These are phyloP conservation scores for Mortierella antarctica DNA, from an alignment of 192 early-diverging fungal genomes.

Conservation along the genomic window DNA sequence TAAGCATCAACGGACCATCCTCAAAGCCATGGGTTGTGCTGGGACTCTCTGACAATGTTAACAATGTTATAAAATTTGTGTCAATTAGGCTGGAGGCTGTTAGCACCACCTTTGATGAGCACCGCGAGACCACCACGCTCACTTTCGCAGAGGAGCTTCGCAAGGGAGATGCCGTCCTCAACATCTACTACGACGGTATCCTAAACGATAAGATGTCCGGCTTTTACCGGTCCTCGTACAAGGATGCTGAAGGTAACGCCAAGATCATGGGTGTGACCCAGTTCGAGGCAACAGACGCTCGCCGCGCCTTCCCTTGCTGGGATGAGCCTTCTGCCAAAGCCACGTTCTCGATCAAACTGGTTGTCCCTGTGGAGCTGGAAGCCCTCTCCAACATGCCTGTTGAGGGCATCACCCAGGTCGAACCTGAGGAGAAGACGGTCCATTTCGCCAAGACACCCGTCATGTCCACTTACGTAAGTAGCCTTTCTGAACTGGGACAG, in stretches of 20 bases:
- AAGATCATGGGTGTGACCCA: conserved; percentile 90
- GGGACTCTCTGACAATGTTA: conserved; percentile 1
- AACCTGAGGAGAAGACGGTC: conserved; percentile 78
- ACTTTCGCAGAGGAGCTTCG: conserved; percentile 66
- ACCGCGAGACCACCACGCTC: conserved; percentile 63
- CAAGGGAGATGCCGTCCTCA: conserved; percentile 60
- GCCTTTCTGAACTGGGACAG: neutral
- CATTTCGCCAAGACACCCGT: conserved; percentile 90
- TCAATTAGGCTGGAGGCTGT: conserved; percentile 30
- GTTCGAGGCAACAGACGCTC: conserved; percentile 92
- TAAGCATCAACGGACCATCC: conserved; percentile 1
- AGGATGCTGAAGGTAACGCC: conserved; percentile 51
- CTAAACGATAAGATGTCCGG: conserved; percentile 93
- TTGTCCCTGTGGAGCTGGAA: conserved; percentile 75
- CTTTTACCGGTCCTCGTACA: conserved; percentile 88
- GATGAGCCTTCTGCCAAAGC: conserved; percentile 97
- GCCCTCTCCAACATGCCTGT: conserved; percentile 96
- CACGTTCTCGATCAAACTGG: conserved; percentile 90
- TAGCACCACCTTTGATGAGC: conserved; percentile 57
- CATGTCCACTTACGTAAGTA: conserved; percentile 91
- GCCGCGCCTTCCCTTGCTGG: conserved; percentile 94
- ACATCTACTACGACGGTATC: conserved; percentile 69
- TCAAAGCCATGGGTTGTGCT: neutral
- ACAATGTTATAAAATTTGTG: too few relatives aligned
- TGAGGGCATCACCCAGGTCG: conserved; percentile 65